Conservation (phyloP, 2,329 filamentous ascomycete genomes). For the Lizonia empirigonia region DNA sequence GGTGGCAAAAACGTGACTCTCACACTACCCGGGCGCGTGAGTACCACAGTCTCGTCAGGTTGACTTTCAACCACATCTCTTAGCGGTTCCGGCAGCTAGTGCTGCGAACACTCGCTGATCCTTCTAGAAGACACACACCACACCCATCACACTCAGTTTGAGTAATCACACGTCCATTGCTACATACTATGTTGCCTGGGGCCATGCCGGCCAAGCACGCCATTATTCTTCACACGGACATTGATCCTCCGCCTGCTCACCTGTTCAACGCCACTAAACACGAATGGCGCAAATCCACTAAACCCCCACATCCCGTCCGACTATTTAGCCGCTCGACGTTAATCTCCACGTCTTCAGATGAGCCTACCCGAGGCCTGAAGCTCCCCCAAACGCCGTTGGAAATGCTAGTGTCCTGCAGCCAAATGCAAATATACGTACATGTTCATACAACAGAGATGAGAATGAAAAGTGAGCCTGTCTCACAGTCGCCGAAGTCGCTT, state of each 20-base stretch:
- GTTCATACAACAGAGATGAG: slow-evolving; percentile 25
- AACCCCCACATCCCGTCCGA: slow-evolving; percentile 6
- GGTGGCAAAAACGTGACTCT: no score
- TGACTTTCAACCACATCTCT: slow-evolving; percentile 10
- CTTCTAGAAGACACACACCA: slow-evolving; percentile 12
- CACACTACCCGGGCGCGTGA: no score
- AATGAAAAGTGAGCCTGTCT: not conserved
- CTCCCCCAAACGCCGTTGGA: slow-evolving; percentile 20
- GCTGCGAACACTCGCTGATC: slow-evolving; percentile 19
- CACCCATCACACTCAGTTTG: not conserved
- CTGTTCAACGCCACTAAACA: slow-evolving; percentile 14
- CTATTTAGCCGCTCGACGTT: slow-evolving; percentile 12
- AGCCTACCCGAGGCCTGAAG: slow-evolving; percentile 3
- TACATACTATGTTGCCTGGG: not conserved
- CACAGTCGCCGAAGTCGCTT: slow-evolving; percentile 43
- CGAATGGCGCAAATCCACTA: slow-evolving; percentile 16
- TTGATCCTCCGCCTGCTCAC: not conserved
- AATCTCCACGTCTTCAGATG: not conserved
- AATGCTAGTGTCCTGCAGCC: slow-evolving; percentile 32
- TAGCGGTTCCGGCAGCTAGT: slow-evolving; percentile 13
- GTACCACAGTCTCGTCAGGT: slow-evolving; percentile 6
- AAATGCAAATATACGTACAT: slow-evolving; percentile 25
- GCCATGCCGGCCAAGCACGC: not conserved
- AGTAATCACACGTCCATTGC: not conserved
- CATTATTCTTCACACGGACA: not conserved